Conservation (phyloP, 202 grass and related monocot species). For the Panicum virgatum region DNA sequence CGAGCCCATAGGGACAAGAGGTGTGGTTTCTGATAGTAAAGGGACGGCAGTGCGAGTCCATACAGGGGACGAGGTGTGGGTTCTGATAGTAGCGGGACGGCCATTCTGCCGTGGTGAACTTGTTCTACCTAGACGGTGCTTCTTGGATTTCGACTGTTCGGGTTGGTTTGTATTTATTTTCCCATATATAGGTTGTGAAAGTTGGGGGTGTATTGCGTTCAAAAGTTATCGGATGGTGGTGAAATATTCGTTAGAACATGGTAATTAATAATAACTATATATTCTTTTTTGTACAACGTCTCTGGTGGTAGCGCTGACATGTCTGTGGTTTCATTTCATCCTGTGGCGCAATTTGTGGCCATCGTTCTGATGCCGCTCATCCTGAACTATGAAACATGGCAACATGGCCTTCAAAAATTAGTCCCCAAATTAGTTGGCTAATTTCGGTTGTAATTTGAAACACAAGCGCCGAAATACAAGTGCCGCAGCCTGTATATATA, state of each 20-base stretch:
- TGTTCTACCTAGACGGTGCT: slow-evolving; percentile 25
- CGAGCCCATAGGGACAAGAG: not conserved
- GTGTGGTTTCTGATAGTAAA: slow-evolving; percentile 19
- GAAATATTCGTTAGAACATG: slow-evolving; percentile 54
- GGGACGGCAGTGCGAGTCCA: not conserved
- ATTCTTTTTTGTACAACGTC: slow-evolving; percentile 44
- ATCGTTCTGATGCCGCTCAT: too few species aligned
- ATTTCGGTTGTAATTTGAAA: too few species aligned
- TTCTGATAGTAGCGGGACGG: not conserved
- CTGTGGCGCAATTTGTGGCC: not conserved
- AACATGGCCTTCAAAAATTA: too few species aligned
- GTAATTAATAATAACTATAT: slow-evolving; percentile 53
- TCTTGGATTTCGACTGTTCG: slow-evolving; percentile 32
- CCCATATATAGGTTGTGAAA: slow-evolving; percentile 45
- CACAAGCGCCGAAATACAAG: not conserved
- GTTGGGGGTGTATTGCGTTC: slow-evolving; percentile 42
- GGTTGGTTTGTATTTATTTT: slow-evolving; percentile 49
- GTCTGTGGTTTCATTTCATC: too few species aligned
- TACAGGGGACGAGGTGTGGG: not conserved
- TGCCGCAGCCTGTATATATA: not conserved
- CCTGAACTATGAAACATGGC: too few species aligned
- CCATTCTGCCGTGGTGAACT: slow-evolving; percentile 28
- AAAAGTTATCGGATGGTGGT: slow-evolving; percentile 39
- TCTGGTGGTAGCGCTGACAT: not conserved
- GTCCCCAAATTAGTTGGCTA: too few species aligned